These are phyloP conservation scores for Silene latifolia DNA, from an alignment of 148 eudicot genomes.

Conservation along the genomic window DNA sequence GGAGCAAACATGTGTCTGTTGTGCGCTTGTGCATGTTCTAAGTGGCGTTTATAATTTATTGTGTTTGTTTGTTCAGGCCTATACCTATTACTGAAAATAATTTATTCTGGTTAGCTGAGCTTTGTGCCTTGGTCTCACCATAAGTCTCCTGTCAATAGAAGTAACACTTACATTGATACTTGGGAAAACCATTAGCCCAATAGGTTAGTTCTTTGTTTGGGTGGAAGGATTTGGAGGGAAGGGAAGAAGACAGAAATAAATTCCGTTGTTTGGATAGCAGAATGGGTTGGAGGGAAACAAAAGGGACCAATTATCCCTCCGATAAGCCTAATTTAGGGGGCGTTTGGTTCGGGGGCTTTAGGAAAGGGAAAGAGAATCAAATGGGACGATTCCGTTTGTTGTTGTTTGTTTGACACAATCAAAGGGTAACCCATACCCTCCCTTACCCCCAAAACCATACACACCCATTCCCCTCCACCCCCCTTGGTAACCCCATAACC, in stretches of 20 bases:
- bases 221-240: not conserved
- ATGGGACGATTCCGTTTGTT: no score
- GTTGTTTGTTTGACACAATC: no score
- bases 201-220: not conserved
- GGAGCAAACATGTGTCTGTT: slow-evolving; percentile 13
- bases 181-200: not conserved
- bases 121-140: not conserved
- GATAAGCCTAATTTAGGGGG: not conserved
- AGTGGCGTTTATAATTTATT: not conserved
- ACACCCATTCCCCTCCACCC: no score
- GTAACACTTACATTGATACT: not conserved
- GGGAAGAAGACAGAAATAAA: not conserved
- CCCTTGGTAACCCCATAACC: no score
- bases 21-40: slow-evolving; percentile 9
- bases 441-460: no score
- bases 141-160: not conserved
- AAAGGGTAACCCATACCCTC: no score
- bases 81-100: not conserved
- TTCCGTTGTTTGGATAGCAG: not conserved
- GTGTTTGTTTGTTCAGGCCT: not conserved
- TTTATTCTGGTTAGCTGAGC: not conserved
- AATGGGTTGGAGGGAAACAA: not conserved
- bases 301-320: not conserved
- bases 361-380: no score
- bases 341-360: no score